phyloP scores from a whole-genome alignment of 2,329 filamentous ascomycete genomes.

The Amesomyces nigricolor region DNA sequence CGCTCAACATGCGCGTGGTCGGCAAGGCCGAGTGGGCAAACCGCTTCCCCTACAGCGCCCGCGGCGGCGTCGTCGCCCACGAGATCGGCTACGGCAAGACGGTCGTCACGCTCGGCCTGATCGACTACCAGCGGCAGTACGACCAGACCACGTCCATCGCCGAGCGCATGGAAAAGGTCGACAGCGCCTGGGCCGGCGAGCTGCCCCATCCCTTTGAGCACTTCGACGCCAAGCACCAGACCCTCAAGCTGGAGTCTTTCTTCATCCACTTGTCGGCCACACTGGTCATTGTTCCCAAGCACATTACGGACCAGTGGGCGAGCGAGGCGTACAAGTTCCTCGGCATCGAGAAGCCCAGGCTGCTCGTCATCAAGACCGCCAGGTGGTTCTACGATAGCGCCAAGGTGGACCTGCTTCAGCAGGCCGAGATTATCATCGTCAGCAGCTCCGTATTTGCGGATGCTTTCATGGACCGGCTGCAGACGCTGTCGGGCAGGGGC shows the following conservation, averaged over 20 bases:
- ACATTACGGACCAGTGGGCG: constrained; percentile 38
- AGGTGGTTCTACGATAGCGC: constrained; percentile 14
- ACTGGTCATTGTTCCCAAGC: constrained; percentile 37
- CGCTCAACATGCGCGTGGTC: constrained; percentile 32
- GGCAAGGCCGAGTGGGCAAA: constrained; percentile 29
- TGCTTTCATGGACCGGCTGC: constrained; percentile 6
- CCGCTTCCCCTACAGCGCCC: constrained; percentile 23
- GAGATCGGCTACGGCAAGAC: constrained; percentile 44
- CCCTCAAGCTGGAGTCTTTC: not conserved
- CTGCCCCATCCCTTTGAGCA: not conserved
- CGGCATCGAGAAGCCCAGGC: constrained; percentile 13
- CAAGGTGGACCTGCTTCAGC: constrained; percentile 20
- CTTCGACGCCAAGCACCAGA: not conserved
- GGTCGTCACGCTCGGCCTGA: constrained; percentile 35
- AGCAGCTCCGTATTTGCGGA: constrained; percentile 27
- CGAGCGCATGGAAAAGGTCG: constrained; percentile 18
- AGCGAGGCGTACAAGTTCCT: constrained; percentile 34
- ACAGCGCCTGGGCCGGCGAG: constrained; percentile 8
- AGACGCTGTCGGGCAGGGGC: constrained; percentile 3
- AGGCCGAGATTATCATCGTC: constrained; percentile 37
- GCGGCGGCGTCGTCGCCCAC: constrained; percentile 39
- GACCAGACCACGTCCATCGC: constrained; percentile 23
- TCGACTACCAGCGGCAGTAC: constrained; percentile 28
- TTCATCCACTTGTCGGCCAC: constrained; percentile 33
- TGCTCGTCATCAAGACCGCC: constrained; percentile 28